Conservation (phyloP, 345 rosid species). For the Erodium maritimum region DNA sequence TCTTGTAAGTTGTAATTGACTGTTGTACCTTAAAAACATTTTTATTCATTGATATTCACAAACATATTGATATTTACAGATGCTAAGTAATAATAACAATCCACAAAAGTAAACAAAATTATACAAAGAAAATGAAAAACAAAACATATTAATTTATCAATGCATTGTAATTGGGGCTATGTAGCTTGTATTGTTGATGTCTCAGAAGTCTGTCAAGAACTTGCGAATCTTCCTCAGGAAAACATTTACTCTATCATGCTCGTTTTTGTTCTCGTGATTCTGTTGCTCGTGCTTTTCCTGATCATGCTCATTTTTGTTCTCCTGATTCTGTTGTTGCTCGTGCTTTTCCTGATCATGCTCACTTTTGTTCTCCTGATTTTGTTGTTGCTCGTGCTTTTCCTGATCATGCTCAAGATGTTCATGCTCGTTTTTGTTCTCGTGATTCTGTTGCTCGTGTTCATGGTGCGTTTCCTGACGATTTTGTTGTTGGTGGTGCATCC, state of each 20-base stretch:
- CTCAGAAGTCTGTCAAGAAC: constrained; percentile 30
- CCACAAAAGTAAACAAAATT: too few relatives aligned
- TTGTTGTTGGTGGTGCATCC: constrained; percentile 3
- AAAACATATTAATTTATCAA: background rate
- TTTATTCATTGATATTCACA: too few relatives aligned
- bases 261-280: background rate
- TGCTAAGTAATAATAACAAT: too few relatives aligned
- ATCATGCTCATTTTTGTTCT: too few relatives aligned
- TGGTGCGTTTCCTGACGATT: constrained; percentile 10
- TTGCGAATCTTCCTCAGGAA: constrained; percentile 24
- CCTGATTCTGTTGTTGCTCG: constrained; percentile 9
- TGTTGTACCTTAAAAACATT: too few relatives aligned
- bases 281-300: constrained; percentile 5
- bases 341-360: constrained; percentile 6
- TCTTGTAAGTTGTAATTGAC: too few relatives aligned
- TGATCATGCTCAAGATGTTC: too few relatives aligned
- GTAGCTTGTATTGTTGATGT: background rate
- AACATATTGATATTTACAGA: too few relatives aligned
- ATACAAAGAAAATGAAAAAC: background rate
- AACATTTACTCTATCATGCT: background rate
- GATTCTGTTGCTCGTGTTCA: background rate
- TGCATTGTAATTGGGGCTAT: background rate
- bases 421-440: background rate
- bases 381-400: constrained; percentile 5
- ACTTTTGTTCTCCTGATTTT: too few relatives aligned